Evolutionary conservation across 371 early-diverging fungal species (phyloP).

Genomic region (Conidiobolus incongruus): DNA sequence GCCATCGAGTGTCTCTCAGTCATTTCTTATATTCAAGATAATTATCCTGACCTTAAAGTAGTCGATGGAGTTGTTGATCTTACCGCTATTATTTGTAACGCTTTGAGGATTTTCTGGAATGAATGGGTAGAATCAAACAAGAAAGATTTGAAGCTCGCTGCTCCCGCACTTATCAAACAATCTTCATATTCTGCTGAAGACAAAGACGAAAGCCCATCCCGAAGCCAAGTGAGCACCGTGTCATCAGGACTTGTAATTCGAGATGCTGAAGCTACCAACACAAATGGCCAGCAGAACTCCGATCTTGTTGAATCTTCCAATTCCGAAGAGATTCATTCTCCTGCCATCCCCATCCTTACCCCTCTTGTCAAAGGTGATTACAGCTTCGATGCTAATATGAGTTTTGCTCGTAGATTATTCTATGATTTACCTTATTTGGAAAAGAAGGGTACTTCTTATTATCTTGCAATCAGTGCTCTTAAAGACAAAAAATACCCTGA

Average conservation of each 20-base stretch:
- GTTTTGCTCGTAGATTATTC: slow-evolving; percentile 40
- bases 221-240: background rate
- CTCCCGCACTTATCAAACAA: slow-evolving; percentile 4
- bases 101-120: slow-evolving; percentile 39
- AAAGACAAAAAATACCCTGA: background rate
- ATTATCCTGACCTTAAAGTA: slow-evolving; percentile 31
- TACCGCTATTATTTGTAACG: slow-evolving; percentile 30
- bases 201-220: background rate
- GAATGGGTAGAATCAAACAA: slow-evolving; percentile 27
- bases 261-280: background rate
- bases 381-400: slow-evolving; percentile 31
- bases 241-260: background rate
- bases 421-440: slow-evolving; percentile 55
- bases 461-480: slow-evolving; percentile 20
- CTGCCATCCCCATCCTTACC: background rate
- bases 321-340: background rate
- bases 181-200: background rate
- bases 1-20: slow-evolving; percentile 46
- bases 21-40: slow-evolving; percentile 32
- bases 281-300: background rate
- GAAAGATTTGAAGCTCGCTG: slow-evolving; percentile 7
- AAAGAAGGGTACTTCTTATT: slow-evolving; percentile 37
- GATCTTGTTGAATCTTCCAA: background rate
- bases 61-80: slow-evolving; percentile 28
- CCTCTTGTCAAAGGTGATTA: slow-evolving; percentile 6